A percentile compares a stretch with the other conserved stretches of the same genome.
Conservation (phyloP, 2,329 filamentous ascomycete species). For the Sclerotiophoma versabilis region DNA sequence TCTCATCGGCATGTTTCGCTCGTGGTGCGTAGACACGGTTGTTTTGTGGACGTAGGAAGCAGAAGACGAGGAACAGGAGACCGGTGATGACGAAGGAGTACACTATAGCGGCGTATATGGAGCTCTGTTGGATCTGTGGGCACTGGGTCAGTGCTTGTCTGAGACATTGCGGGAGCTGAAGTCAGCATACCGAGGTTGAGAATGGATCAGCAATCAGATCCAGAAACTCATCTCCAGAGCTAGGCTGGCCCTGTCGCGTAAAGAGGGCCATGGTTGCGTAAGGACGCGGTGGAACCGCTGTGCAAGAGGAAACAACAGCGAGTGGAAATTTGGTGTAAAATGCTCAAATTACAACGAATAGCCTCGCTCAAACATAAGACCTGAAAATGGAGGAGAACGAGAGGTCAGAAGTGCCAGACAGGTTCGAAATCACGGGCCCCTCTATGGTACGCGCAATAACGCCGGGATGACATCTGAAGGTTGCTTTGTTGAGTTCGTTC, state of each 20-base stretch:
- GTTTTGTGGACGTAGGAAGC: conserved; percentile 87
- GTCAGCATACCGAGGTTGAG: conserved; percentile 36
- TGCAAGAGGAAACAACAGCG: conserved; percentile 8
- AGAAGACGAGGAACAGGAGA: conserved; percentile 81
- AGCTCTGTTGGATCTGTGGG: conserved; percentile 63
- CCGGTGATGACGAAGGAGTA: conserved; percentile 79
- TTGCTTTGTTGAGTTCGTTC: conserved; percentile 21
- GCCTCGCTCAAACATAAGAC: background rate
- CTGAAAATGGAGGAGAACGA: background rate
- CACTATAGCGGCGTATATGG: conserved; percentile 79
- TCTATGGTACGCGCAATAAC: conserved; percentile 16
- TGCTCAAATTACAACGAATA: conserved; percentile 1
- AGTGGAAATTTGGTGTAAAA: background rate
- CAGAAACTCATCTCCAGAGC: conserved; percentile 46
- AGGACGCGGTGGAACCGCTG: conserved; percentile 12
- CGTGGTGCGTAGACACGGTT: conserved; percentile 92
- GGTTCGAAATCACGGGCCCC: conserved; percentile 6
- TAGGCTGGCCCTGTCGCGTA: conserved; percentile 21
- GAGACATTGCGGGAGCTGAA: background rate
- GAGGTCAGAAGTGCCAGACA: conserved; percentile 1
- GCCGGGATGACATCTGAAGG: conserved; percentile 17
- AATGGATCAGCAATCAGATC: conserved; percentile 52
- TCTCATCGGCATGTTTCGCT: conserved; percentile 89
- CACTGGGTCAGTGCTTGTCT: conserved; percentile 2
- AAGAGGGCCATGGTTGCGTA: conserved; percentile 22